These are phyloP conservation scores for Takashimella tepidaria DNA, from an alignment of 1,284 basidiomycete species.

Conservation along the genomic window DNA sequence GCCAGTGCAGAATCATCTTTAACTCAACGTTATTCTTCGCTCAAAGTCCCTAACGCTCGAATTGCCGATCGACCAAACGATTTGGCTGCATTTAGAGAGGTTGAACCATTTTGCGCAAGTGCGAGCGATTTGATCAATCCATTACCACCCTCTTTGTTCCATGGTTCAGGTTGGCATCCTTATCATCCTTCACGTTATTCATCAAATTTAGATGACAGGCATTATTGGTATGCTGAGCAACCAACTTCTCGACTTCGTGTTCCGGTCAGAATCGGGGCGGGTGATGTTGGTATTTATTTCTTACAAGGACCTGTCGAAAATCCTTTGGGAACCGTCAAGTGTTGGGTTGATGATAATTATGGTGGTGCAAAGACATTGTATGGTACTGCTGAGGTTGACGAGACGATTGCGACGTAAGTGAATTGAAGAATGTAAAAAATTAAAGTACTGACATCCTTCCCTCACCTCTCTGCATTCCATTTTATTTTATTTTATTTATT, in stretches of 20 bases:
- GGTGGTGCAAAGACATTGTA: slow-evolving; percentile 45
- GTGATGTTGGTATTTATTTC: slow-evolving; percentile 50
- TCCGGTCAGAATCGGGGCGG: slow-evolving; percentile 43
- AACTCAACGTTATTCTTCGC: slow-evolving; percentile 38
- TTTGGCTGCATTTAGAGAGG: slow-evolving; percentile 65
- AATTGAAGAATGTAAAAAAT: neutral
- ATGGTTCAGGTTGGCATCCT: slow-evolving; percentile 79
- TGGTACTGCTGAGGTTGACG: slow-evolving; percentile 41
- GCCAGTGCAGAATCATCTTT: slow-evolving; percentile 19
- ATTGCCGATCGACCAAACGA: slow-evolving; percentile 66
- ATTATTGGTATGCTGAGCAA: slow-evolving; percentile 75
- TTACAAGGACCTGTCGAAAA: slow-evolving; percentile 41
- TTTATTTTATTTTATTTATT: too few species aligned
- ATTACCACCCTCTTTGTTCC: slow-evolving; percentile 79
- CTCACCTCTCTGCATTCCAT: too few species aligned
- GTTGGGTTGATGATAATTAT: slow-evolving; percentile 51
- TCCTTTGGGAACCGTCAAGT: slow-evolving; percentile 44
- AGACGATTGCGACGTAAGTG: slow-evolving; percentile 24
- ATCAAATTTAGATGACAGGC: slow-evolving; percentile 54
- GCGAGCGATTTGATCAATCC: slow-evolving; percentile 95
- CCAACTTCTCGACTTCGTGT: slow-evolving; percentile 44
- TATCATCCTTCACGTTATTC: slow-evolving; percentile 62
- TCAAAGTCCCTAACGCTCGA: slow-evolving; percentile 62
- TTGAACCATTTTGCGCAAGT: slow-evolving; percentile 80
- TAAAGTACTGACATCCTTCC: too few species aligned